A percentile compares a stretch with the other conserved stretches of the same genome.
phyloP scores from a whole-genome alignment of 2,329 filamentous ascomycete species.

The Colletotrichum eleusines region DNA sequence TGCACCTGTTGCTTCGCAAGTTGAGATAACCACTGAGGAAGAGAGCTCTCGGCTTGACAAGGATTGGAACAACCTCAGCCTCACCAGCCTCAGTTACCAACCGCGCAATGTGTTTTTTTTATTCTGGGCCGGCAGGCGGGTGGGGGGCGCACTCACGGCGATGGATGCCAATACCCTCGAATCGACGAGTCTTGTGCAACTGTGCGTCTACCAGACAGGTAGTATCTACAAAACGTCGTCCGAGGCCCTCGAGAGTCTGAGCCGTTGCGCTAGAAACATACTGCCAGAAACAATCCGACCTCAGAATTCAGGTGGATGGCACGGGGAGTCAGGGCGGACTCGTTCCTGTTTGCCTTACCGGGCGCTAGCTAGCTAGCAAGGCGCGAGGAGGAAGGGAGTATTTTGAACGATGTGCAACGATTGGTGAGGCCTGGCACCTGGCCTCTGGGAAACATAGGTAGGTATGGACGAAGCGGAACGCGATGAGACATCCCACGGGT shows the following conservation, averaged over 20 bases:
- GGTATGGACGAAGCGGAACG: slow-evolving; percentile 1
- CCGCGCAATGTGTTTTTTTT: background rate
- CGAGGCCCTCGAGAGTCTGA: slow-evolving; percentile 9
- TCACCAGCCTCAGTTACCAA: background rate
- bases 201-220: background rate
- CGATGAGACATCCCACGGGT: slow-evolving; percentile 8
- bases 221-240: slow-evolving; percentile 8
- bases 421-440: background rate
- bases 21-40: background rate
- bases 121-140: too few relatives aligned
- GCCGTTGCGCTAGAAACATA: background rate
- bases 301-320: slow-evolving; percentile 19
- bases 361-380: slow-evolving; percentile 22
- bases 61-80: background rate
- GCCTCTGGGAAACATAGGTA: background rate
- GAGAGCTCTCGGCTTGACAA: background rate
- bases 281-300: slow-evolving; percentile 7
- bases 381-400: background rate
- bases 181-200: background rate
- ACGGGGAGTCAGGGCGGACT: background rate
- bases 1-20: background rate
- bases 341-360: background rate
- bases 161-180: background rate
- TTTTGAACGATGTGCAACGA: slow-evolving; percentile 3
- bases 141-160: too few relatives aligned